Evolutionary conservation across 768 basidiomycete species (phyloP).

Genomic region (Epithele typhae): DNA sequence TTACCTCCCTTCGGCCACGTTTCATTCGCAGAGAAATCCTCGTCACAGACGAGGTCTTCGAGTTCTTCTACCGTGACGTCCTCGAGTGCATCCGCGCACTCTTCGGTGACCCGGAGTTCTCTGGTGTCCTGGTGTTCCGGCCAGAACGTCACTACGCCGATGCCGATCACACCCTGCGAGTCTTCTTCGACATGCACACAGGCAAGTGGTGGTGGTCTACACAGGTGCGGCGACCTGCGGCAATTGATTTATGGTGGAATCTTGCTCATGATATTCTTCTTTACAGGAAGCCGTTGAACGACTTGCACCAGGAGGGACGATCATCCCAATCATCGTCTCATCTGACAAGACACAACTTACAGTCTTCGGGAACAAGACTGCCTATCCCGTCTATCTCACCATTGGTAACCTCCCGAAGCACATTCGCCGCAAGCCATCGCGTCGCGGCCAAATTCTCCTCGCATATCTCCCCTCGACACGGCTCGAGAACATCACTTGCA

Average conservation of each 20-base stretch:
- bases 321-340: slow-evolving; percentile 20
- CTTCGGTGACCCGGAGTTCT: slow-evolving; percentile 31
- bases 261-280: too few species aligned
- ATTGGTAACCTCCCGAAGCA: slow-evolving; percentile 24
- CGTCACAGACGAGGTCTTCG: slow-evolving; percentile 27
- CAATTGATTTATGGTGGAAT: too few species aligned
- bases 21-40: slow-evolving; percentile 26
- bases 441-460: slow-evolving; percentile 18
- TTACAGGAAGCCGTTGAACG: too few species aligned
- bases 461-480: slow-evolving; percentile 20
- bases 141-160: slow-evolving; percentile 38
- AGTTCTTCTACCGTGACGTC: slow-evolving; percentile 33
- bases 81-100: slow-evolving; percentile 33
- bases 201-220: slow-evolving; percentile 50
- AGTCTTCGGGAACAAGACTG: slow-evolving; percentile 14
- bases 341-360: slow-evolving; percentile 23
- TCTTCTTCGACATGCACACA: slow-evolving; percentile 43
- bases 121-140: slow-evolving; percentile 24
- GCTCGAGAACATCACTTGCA: slow-evolving; percentile 14
- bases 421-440: slow-evolving; percentile 20
- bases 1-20: slow-evolving; percentile 21
- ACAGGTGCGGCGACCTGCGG: slow-evolving; percentile 33
- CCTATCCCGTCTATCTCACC: slow-evolving; percentile 23
- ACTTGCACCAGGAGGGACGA: slow-evolving; percentile 15
- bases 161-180: slow-evolving; percentile 15